Conservation (phyloP, 352 stramenopile species). For the Pythium sp. region DNA sequence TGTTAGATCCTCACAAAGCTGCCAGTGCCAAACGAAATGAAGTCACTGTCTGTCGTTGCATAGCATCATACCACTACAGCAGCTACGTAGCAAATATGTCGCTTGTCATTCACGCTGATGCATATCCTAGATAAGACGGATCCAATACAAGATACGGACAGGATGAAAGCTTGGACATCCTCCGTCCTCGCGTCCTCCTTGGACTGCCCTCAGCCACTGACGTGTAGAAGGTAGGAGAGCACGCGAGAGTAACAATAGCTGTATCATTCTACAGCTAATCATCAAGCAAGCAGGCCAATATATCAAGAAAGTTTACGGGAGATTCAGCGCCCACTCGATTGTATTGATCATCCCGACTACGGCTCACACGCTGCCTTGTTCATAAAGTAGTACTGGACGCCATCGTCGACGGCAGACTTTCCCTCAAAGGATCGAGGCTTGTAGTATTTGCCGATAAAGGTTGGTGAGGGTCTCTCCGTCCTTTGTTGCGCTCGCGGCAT, state of each 20-base stretch:
- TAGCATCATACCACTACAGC: no score
- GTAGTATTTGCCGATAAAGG: no score
- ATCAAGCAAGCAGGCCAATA: neutral
- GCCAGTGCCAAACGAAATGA: no score
- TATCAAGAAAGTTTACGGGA: conserved; percentile 1
- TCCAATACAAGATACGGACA: neutral
- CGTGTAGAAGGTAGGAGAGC: neutral
- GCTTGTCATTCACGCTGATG: neutral
- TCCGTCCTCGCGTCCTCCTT: conserved; percentile 1
- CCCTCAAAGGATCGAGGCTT: no score
- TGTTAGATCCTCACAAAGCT: no score
- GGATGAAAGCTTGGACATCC: neutral
- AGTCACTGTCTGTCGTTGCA: no score
- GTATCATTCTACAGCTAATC: neutral
- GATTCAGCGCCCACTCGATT: neutral
- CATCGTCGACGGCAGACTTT: no score
- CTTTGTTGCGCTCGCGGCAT: no score
- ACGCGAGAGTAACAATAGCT: neutral
- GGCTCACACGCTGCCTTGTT: neutral
- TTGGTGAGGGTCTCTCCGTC: no score
- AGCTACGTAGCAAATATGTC: no score
- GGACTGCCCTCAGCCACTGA: neutral
- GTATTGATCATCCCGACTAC: neutral
- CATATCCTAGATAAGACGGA: neutral
- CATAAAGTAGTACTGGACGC: no score